A percentile compares a stretch with the other conserved stretches of the same genome.
phyloP scores from a whole-genome alignment of 495 filamentous ascomycete genomes.

The Chaetomidium leptoderma region DNA sequence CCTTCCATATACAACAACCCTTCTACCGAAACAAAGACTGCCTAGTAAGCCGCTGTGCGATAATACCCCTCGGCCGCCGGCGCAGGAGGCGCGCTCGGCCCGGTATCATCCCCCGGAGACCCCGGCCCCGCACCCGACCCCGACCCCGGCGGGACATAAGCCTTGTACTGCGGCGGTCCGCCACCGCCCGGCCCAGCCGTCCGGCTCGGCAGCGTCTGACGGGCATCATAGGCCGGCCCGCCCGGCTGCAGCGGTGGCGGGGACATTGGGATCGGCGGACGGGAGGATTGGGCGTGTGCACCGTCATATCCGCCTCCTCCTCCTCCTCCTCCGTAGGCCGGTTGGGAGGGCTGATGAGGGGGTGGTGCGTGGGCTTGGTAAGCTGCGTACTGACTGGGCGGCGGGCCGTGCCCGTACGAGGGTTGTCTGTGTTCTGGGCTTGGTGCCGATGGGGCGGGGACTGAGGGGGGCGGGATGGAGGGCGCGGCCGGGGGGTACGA shows the following conservation, averaged over 20 bases:
- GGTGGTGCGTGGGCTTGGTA: conserved; percentile 8
- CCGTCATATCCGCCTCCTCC: not conserved
- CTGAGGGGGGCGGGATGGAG: conserved; percentile 27
- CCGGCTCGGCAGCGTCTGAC: conserved; percentile 43
- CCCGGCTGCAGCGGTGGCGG: conserved; percentile 40
- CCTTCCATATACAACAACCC: not conserved
- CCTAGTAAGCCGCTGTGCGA: conserved; percentile 24
- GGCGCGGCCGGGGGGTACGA: conserved; percentile 23
- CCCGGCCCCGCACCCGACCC: not conserved
- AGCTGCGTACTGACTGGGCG: conserved; percentile 9
- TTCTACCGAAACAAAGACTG: not conserved
- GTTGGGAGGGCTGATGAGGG: conserved; percentile 3
- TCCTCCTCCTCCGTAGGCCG: not conserved
- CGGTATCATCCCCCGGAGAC: not conserved
- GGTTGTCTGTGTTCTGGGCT: conserved; percentile 11
- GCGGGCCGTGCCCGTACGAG: conserved; percentile 7
- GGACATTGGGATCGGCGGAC: conserved; percentile 37
- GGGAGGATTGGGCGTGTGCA: conserved; percentile 19
- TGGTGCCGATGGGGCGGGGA: conserved; percentile 29
- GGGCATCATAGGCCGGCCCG: conserved; percentile 38
- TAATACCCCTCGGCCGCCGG: conserved; percentile 24
- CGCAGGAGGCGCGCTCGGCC: conserved; percentile 1
- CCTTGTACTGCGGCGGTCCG: conserved; percentile 30
- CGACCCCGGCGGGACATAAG: conserved; percentile 32
- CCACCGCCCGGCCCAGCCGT: not conserved